Evolutionary conservation across 208 protist genomes (phyloP), one percentile per base, ranked within the genome.

Genomic region (Crithidia sp.): DNA sequence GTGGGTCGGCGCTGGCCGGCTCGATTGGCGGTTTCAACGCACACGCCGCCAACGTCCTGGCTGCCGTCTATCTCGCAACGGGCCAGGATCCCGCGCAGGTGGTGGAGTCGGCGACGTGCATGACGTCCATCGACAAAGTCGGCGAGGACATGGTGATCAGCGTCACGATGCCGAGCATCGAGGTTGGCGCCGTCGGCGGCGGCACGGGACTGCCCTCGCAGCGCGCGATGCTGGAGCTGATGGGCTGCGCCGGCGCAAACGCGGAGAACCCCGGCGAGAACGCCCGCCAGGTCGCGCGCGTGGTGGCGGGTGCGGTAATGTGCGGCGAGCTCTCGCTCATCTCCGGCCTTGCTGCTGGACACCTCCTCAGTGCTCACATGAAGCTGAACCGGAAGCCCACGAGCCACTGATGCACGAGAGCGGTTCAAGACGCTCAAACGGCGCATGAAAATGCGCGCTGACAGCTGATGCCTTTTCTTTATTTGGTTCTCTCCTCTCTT

Each of bases 61-160:
- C 98, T 4, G 98, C 98, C 3, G 72, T 99, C 52, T 99, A 97
- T 86, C 83, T 99, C 47, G 98, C 99, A 5, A 97, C 91, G 9
- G 99, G 99, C n/a, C 98, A 99, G 72, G 99, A 99, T 72, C 93
- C 96, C 7, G 99, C 99, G 16, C 98, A 99, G 83, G 97, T 99
- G 53, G 98, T 99, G 41, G 98, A 99, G 77, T 98, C 92, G 1
- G 85, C 97, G 14, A 97, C 93, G 41, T 99, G 98, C 87, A 91
- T 99, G 43, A 99, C 99, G 36, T 84, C 96, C 9, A 97, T 99
- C 84, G 92, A 98, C 62, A 93, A 95, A 59, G 78, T 83, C 28
- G 86, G 90, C 45, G 89, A 93, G 44, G 95, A 99, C 76, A 88
- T 99, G 50, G 85, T 97, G 67, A 93, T 99, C 17, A 98, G 95